Conservation (phyloP, 768 basidiomycete genomes). For the Collybia mongolica region DNA sequence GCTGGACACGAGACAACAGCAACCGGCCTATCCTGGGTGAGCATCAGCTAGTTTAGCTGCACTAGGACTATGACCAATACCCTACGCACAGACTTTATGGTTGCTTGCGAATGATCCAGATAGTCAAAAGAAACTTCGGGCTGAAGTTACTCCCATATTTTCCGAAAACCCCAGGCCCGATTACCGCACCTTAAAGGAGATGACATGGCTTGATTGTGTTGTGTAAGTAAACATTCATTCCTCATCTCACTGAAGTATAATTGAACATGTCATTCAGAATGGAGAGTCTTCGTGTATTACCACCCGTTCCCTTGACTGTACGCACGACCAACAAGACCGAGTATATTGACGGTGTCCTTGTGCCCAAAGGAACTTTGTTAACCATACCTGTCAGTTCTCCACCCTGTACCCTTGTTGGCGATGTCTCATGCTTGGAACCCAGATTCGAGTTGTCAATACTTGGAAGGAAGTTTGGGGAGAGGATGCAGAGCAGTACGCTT, state of each 20-base stretch:
- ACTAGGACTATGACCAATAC: conserved; percentile 5
- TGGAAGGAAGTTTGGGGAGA: conserved; percentile 50
- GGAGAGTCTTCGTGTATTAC: conserved; percentile 41
- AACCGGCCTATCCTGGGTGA: conserved; percentile 47
- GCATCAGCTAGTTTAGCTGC: background rate
- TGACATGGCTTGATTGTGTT: conserved; percentile 39
- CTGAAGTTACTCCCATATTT: conserved; percentile 46
- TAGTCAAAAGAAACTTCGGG: conserved; percentile 48
- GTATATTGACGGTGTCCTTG: conserved; percentile 40
- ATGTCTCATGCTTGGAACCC: background rate
- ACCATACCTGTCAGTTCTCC: conserved; percentile 33
- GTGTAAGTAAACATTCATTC: conserved; percentile 20
- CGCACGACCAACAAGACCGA: conserved; percentile 35
- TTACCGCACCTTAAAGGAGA: conserved; percentile 37
- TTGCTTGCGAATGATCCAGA: conserved; percentile 49
- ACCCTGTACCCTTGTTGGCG: background rate
- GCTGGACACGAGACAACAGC: conserved; percentile 49
- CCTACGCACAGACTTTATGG: conserved; percentile 44
- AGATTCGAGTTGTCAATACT: conserved; percentile 52
- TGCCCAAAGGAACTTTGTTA: conserved; percentile 45
- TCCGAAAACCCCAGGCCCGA: conserved; percentile 31
- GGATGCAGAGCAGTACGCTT: conserved; percentile 44
- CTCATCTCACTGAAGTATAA: no score
- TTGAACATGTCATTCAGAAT: conserved; percentile 28
- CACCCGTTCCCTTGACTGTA: conserved; percentile 37